These are phyloP conservation scores for Lentinula aciculospora DNA, from an alignment of 768 basidiomycete species.

Conservation along the genomic window DNA sequence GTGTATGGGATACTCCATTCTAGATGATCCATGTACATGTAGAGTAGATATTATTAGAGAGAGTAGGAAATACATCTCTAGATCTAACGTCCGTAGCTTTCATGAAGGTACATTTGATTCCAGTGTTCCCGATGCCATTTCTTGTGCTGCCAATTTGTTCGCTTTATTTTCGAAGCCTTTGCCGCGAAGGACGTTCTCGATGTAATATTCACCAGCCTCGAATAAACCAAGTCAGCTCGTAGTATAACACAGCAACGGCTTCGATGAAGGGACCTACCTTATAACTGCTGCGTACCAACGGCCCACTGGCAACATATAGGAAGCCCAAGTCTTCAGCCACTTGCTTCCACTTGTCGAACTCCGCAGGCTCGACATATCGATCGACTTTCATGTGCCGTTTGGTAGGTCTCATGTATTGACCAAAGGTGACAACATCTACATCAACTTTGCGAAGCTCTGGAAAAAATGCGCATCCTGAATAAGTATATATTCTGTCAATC, in stretches of 20 bases:
- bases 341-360: conserved; percentile 89
- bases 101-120: neutral
- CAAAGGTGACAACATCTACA: conserved; percentile 98
- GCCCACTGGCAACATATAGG: conserved; percentile 95
- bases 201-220: conserved; percentile 94
- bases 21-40: too few relatives aligned
- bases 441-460: conserved; percentile 82
- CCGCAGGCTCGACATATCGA: conserved; percentile 89
- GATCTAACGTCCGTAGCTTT: neutral
- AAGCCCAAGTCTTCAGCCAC: conserved; percentile 93
- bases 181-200: conserved; percentile 80
- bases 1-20: too few relatives aligned
- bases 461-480: conserved; percentile 4
- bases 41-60: neutral
- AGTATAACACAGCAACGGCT: neutral
- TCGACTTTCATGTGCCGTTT: conserved; percentile 99
- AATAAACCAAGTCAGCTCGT: conserved; percentile 8
- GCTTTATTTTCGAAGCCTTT: conserved; percentile 42
- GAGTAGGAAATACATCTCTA: neutral
- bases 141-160: conserved; percentile 1
- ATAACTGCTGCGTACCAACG: conserved; percentile 93
- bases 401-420: conserved; percentile 99
- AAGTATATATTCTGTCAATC: neutral
- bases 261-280: conserved; percentile 53
- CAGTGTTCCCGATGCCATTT: neutral